A percentile compares a stretch with the other conserved stretches of the same genome.
Conservation (phyloP, 2,329 filamentous ascomycete genomes). For the Fusarium solani-melongenae region DNA sequence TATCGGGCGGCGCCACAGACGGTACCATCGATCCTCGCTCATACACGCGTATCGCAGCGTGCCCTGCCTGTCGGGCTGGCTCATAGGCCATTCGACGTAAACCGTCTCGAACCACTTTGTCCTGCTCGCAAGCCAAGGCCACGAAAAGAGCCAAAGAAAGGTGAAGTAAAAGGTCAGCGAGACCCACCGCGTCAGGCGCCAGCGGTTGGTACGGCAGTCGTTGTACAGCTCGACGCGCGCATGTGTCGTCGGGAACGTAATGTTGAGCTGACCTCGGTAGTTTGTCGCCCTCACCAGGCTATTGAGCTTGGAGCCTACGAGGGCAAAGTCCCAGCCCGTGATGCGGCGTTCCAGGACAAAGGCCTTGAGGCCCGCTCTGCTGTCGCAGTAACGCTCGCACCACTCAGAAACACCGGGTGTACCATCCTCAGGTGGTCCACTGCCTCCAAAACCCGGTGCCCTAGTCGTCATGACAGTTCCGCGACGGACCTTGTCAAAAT, state of each 20-base stretch:
- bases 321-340: conserved; percentile 68
- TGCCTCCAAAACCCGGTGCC: conserved; percentile 56
- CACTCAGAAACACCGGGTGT: conserved; percentile 61
- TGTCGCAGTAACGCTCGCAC: conserved; percentile 75
- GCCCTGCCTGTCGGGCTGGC: conserved; percentile 44
- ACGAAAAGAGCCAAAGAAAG: conserved; percentile 75
- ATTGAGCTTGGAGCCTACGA: conserved; percentile 63
- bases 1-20: conserved; percentile 71
- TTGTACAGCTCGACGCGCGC: conserved; percentile 72
- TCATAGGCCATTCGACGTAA: conserved; percentile 65
- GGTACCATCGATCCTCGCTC: conserved; percentile 70
- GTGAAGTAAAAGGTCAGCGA: conserved; percentile 73
- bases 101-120: conserved; percentile 76
- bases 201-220: conserved; percentile 69
- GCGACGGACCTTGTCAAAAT: conserved; percentile 71
- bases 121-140: conserved; percentile 75
- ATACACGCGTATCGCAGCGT: conserved; percentile 62
- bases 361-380: conserved; percentile 65
- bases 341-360: conserved; percentile 65
- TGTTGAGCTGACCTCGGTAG: conserved; percentile 71
- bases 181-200: conserved; percentile 73
- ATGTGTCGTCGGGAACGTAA: conserved; percentile 70
- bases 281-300: conserved; percentile 71
- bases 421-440: conserved; percentile 44
- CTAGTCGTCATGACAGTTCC: conserved; percentile 68